phyloP scores from a whole-genome alignment of 176 grass and related monocot species.

The Ensete ventricosum region DNA sequence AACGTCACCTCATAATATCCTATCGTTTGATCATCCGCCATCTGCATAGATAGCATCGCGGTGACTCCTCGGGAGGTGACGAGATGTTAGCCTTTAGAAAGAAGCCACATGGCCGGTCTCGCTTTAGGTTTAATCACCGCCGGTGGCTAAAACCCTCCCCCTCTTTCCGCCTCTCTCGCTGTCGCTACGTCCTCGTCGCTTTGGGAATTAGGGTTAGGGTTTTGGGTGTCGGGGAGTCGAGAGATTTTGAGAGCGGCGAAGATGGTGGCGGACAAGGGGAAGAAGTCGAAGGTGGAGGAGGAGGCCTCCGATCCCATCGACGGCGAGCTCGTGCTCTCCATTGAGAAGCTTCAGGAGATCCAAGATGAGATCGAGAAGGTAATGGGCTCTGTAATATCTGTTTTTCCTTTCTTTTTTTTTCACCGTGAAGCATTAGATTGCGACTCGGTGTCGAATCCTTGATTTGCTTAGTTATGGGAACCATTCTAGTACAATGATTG shows the following conservation, averaged over 20 bases:
- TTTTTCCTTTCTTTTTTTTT: not conserved
- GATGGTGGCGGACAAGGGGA: constrained; percentile 20
- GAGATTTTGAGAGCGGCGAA: not conserved
- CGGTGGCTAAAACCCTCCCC: not conserved
- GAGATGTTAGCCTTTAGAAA: not conserved
- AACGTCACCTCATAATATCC: too few relatives aligned
- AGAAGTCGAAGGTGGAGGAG: constrained; percentile 20
- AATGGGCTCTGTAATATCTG: not conserved
- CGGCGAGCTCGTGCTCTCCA: constrained; percentile 15
- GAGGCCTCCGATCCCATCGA: constrained; percentile 7
- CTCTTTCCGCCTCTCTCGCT: not conserved
- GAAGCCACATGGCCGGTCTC: not conserved
- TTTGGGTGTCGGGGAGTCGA: not conserved
- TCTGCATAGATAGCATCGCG: not conserved
- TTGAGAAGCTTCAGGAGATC: constrained; percentile 22
- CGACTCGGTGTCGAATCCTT: too few relatives aligned
- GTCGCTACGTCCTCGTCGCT: not conserved
- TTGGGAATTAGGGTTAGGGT: not conserved
- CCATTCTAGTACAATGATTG: too few relatives aligned
- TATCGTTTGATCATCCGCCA: not conserved
- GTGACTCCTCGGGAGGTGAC: not conserved
- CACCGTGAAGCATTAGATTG: too few relatives aligned
- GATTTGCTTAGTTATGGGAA: too few relatives aligned
- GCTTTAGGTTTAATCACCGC: constrained; percentile 7
- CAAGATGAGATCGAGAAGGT: constrained; percentile 20